Evolutionary conservation across 1,139 yeast genomes (phyloP).

Genomic region (Kodamaea sp.): DNA sequence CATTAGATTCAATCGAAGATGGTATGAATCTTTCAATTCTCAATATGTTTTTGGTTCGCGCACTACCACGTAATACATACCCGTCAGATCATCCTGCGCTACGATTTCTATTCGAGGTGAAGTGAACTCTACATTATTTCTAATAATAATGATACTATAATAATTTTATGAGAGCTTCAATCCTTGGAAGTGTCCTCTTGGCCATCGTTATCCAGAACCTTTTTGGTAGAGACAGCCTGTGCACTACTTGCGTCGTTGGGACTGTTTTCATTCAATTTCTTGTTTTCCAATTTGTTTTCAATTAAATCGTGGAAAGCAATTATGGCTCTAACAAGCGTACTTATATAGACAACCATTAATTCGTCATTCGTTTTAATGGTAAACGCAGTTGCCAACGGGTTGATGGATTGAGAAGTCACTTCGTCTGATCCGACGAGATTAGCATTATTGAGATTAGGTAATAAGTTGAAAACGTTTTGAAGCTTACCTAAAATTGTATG

Average conservation of each 20-base stretch:
- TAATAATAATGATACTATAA: too few species aligned
- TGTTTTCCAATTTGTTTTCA: conserved; percentile 90
- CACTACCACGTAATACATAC: too few species aligned
- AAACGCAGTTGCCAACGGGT: conserved; percentile 73
- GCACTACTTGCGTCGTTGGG: background rate
- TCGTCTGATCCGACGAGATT: background rate
- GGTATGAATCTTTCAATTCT: too few species aligned
- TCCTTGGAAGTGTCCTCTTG: background rate
- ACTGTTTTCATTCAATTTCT: conserved; percentile 49
- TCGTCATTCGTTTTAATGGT: conserved; percentile 94
- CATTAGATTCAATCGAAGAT: too few species aligned
- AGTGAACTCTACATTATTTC: too few species aligned
- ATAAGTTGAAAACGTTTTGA: conserved; percentile 90
- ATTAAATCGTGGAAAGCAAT: conserved; percentile 96
- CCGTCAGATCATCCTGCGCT: too few species aligned
- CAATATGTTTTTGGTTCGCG: too few species aligned
- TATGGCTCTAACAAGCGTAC: conserved; percentile 88
- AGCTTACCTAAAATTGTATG: conserved; percentile 88
- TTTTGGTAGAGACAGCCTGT: background rate
- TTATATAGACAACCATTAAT: conserved; percentile 87
- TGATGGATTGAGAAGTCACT: conserved; percentile 18
- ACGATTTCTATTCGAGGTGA: too few species aligned
- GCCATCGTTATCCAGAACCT: background rate
- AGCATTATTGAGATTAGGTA: conserved; percentile 70
- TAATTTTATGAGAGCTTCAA: too few species aligned